A percentile compares a stretch with the other conserved stretches of the same genome.
These are phyloP conservation scores for Clonostachys rhizophaga DNA, from an alignment of 2,329 filamentous ascomycete species.

Conservation along the genomic window DNA sequence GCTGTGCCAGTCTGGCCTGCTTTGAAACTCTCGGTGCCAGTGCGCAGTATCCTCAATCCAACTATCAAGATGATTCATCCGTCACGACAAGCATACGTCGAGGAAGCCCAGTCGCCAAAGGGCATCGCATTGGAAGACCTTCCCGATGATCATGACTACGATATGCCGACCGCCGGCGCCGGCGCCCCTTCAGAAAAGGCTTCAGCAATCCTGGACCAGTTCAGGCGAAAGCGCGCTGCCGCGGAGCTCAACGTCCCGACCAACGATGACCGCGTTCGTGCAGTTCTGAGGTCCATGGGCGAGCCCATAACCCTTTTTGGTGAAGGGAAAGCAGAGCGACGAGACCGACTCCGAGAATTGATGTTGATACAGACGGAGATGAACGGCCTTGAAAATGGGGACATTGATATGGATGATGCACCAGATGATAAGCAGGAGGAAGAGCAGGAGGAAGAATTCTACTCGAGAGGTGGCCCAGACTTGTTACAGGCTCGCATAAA, in stretches of 20 bases:
- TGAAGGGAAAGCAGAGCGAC: conserved; percentile 78
- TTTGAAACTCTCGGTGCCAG: too few relatives aligned
- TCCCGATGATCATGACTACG: conserved; percentile 76
- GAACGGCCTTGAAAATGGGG: conserved; percentile 48
- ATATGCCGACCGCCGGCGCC: conserved; percentile 59
- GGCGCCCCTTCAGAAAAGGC: conserved; percentile 77
- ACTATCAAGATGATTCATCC: conserved; percentile 69
- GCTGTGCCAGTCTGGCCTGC: too few relatives aligned
- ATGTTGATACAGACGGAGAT: conserved; percentile 70
- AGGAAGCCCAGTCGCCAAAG: conserved; percentile 64
- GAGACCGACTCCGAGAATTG: conserved; percentile 81
- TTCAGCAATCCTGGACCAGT: conserved; percentile 79
- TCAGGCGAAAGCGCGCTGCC: conserved; percentile 85
- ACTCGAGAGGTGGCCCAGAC: conserved; percentile 74
- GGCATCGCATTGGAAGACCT: conserved; percentile 46
- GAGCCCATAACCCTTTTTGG: conserved; percentile 94
- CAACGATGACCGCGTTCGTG: conserved; percentile 82
- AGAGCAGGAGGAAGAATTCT: conserved; percentile 90
- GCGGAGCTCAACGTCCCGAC: conserved; percentile 90
- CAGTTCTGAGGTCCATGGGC: conserved; percentile 77
- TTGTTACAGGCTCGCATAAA: conserved; percentile 72
- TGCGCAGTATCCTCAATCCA: too few relatives aligned
- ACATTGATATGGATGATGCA: conserved; percentile 57
- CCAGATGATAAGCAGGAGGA: conserved; percentile 56
- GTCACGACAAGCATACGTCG: conserved; percentile 87